Conservation (phyloP, 257 asterid species). For the Primulina tabacum region DNA sequence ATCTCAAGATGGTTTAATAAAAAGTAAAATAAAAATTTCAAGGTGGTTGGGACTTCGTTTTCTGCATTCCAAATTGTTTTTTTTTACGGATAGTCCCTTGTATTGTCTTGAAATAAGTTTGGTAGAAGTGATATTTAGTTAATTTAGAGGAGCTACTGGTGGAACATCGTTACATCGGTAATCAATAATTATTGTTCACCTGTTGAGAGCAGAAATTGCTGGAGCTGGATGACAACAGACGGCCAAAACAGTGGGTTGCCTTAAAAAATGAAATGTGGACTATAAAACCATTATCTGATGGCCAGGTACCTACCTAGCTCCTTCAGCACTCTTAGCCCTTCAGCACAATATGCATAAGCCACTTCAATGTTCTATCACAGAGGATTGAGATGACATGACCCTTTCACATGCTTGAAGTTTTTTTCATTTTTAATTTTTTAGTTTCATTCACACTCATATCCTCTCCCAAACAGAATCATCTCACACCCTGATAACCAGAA, state of each 20-base stretch:
- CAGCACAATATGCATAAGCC: too few species aligned
- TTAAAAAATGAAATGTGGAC: conserved; percentile 90
- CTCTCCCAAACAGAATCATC: too few species aligned
- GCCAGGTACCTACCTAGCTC: conserved; percentile 60
- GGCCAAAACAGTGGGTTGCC: conserved; percentile 75
- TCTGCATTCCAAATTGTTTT: conserved; percentile 11
- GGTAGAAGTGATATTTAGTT: conserved; percentile 17
- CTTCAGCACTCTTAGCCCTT: conserved; percentile 15
- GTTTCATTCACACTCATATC: too few species aligned
- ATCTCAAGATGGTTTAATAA: too few species aligned
- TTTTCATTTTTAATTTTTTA: too few species aligned
- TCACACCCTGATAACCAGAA: not conserved
- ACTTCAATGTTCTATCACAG: too few species aligned
- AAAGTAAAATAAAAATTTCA: not conserved
- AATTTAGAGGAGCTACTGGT: conserved; percentile 5
- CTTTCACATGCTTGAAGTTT: too few species aligned
- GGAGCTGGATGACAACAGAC: conserved; percentile 65
- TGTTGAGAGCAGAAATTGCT: conserved; percentile 76
- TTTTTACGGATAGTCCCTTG: not conserved
- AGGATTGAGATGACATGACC: too few species aligned
- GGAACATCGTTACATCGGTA: conserved; percentile 2
- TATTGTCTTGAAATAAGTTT: conserved; percentile 17
- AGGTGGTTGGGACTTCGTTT: conserved; percentile 1
- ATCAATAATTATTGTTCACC: conserved; percentile 25
- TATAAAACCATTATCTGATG: conserved; percentile 82